Evolutionary conservation across 768 basidiomycete species (phyloP), one percentile per base, ranked within the genome.

Genomic region (Trametes cinnabarina): DNA sequence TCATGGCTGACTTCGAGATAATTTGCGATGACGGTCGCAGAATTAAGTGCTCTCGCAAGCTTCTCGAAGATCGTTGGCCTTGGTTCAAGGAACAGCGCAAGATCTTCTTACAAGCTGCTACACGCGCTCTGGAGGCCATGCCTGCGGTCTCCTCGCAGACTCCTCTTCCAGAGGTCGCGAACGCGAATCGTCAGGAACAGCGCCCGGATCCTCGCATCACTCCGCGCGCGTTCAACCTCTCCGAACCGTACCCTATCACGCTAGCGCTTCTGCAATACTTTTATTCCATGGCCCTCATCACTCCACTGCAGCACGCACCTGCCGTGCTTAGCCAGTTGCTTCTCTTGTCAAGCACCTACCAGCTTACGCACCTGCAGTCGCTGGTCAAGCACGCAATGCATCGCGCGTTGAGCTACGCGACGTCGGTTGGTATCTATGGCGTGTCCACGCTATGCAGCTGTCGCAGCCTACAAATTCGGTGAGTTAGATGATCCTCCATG

Each of bases 311-410:
- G 70, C 92, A 93, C 65, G 86, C 90, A 7, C 90, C 93, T 4
- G 87, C 93, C 2, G 90, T 98, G 25, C 79, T 98, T 44, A 89
- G 90, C 66, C 91, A 93, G 63, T 78, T 99, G 14, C 74, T 98
- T 55, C 79, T 96, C 43, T 78, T 99, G 28, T 81, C 90, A 10
- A 89, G 84, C 58, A 93, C 87, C 53, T 98, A 98, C 72, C 77
- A 84, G 39, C 79, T 97, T 51, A 69, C 78, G 3, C 86, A 95
- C 68, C 76, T 99, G 19, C 83, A 87, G 62, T 77, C 76, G 6
- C 76, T 95, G 20, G 92, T 92, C n/a, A 90, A 90, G 64, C 95
- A 98, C 71, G 92, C 94, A 4, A 92, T 98, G 87, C 96, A 98
- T 68, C 85, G 87, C 20, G 83, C 88, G 15, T 73, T 98, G 28